Percentiles rank a stretch among this genome's conserved stretches.
Conservation (phyloP, 345 rosid genomes). For the Microthlaspi erraticum region DNA sequence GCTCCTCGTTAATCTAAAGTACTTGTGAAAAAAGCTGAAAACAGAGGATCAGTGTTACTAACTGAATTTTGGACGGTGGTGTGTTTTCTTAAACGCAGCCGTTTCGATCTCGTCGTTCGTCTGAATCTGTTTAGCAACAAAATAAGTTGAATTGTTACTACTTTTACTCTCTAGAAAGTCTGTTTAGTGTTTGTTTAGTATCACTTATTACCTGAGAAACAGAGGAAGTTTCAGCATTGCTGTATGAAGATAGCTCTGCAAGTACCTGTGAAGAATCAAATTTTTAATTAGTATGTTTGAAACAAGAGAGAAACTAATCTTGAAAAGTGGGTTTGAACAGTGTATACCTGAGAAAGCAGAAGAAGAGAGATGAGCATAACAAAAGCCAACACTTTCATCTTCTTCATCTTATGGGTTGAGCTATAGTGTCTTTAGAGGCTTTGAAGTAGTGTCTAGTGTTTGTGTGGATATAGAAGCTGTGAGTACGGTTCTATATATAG, state of each 20-base stretch:
- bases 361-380: constrained; percentile 39
- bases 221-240: constrained; percentile 33
- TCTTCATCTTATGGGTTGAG: constrained; percentile 23
- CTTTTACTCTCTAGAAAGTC: background rate
- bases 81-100: constrained; percentile 38
- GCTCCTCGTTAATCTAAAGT: background rate
- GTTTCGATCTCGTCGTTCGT: constrained; percentile 33
- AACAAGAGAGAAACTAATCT: constrained; percentile 11
- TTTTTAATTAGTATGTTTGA: background rate
- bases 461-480: constrained; percentile 21
- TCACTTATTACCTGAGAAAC: constrained; percentile 35
- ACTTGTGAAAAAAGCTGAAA: background rate
- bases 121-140: constrained; percentile 36
- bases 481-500: constrained; percentile 37
- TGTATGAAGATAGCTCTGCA: constrained; percentile 32
- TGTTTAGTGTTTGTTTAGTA: constrained; percentile 8
- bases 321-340: constrained; percentile 8
- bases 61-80: constrained; percentile 39
- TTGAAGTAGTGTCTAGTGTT: constrained; percentile 36
- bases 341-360: constrained; percentile 39
- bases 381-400: constrained; percentile 27
- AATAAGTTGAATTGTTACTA: background rate
- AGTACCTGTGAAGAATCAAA: constrained; percentile 29
- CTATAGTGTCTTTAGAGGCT: background rate
- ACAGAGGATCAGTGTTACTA: constrained; percentile 9